These are phyloP conservation scores for Acidiella bohemica DNA, from an alignment of 495 filamentous ascomycete genomes.

Conservation along the genomic window DNA sequence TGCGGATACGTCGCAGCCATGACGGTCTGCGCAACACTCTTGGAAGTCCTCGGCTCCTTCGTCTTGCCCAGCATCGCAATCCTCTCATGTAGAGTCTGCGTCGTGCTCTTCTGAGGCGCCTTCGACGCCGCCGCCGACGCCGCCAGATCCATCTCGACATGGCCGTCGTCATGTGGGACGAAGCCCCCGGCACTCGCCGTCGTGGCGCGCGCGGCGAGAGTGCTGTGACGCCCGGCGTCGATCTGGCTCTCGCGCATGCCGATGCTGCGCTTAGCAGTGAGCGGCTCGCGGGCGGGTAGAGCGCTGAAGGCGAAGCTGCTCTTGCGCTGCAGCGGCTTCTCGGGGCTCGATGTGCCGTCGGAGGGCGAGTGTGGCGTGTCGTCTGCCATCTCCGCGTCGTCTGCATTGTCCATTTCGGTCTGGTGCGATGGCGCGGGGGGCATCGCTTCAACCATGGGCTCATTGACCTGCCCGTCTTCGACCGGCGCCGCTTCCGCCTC, in stretches of 20 bases:
- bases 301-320: slow-evolving; percentile 90
- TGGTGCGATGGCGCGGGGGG: background rate
- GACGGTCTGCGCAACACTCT: slow-evolving; percentile 47
- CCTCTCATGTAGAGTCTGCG: slow-evolving; percentile 78
- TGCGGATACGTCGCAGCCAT: slow-evolving; percentile 42
- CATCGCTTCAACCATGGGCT: slow-evolving; percentile 2
- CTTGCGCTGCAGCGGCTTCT: slow-evolving; percentile 58
- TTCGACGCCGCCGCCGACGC: slow-evolving; percentile 38
- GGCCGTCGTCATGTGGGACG: slow-evolving; percentile 35
- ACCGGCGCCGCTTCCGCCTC: slow-evolving; percentile 21
- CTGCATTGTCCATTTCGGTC: slow-evolving; percentile 4
- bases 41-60: slow-evolving; percentile 54
- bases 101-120: slow-evolving; percentile 75
- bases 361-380: slow-evolving; percentile 45
- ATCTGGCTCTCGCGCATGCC: slow-evolving; percentile 65
- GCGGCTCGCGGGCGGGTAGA: slow-evolving; percentile 76
- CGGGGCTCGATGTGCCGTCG: slow-evolving; percentile 49
- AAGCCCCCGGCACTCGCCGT: slow-evolving; percentile 40
- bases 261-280: slow-evolving; percentile 65
- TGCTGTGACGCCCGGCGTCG: slow-evolving; percentile 39
- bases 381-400: slow-evolving; percentile 25
- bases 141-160: slow-evolving; percentile 47
- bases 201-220: slow-evolving; percentile 22
- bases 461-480: slow-evolving; percentile 10
- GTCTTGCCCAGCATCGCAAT: slow-evolving; percentile 85